Conservation (phyloP, 2,329 filamentous ascomycete species). For the Cercospora sojina region DNA sequence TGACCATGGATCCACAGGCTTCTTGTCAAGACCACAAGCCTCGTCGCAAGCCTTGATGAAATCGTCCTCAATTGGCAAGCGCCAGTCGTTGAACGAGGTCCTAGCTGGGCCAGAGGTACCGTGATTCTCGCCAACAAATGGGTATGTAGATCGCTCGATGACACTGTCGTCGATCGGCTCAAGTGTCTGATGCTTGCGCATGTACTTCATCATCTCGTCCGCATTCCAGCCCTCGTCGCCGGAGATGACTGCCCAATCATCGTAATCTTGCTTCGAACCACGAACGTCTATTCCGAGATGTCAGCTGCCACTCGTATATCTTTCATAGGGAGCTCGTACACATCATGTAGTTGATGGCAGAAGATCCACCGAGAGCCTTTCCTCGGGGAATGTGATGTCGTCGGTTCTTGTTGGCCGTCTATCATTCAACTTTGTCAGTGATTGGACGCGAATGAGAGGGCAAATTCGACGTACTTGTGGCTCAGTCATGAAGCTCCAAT, state of each 20-base stretch:
- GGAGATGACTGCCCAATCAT: conserved; percentile 47
- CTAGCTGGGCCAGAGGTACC: conserved; percentile 39
- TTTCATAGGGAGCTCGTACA: not conserved
- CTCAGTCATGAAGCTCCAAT: conserved; percentile 29
- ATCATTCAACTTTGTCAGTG: not conserved
- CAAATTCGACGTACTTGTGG: conserved; percentile 18
- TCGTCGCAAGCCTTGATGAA: conserved; percentile 40
- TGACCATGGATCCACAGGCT: conserved; percentile 39
- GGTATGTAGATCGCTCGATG: conserved; percentile 32
- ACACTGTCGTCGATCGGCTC: conserved; percentile 36
- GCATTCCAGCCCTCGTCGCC: conserved; percentile 50
- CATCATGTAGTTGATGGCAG: conserved; percentile 42
- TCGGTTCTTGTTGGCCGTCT: conserved; percentile 25
- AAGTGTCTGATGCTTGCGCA: conserved; percentile 42
- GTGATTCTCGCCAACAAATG: conserved; percentile 39
- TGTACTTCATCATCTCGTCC: conserved; percentile 48
- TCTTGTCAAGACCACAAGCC: conserved; percentile 38
- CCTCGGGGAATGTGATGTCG: conserved; percentile 35
- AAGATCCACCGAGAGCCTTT: conserved; percentile 42
- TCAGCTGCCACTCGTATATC: not conserved
- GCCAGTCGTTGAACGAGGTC: conserved; percentile 40
- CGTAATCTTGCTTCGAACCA: conserved; percentile 47
- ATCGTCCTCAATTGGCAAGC: conserved; percentile 39
- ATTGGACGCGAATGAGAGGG: not conserved
- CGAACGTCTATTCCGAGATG: conserved; percentile 38